Percentiles rank a stretch among this genome's conserved stretches.
phyloP scores from a whole-genome alignment of 2,329 filamentous ascomycete species.

The Sporothrix dimorphospora region DNA sequence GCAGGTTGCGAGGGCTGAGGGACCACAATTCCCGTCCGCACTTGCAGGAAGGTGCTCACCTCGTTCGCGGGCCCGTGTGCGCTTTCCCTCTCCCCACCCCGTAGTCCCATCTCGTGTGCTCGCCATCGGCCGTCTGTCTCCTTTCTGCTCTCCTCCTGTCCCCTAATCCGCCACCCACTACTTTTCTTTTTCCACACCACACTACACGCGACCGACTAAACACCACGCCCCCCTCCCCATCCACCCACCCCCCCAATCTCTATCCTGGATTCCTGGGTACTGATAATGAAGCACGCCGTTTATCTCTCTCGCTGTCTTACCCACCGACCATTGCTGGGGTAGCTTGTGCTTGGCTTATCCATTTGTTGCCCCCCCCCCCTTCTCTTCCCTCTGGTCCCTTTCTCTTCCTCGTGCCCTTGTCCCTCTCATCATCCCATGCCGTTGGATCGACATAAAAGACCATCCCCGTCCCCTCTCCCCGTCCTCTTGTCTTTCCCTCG shows the following conservation, averaged over 20 bases:
- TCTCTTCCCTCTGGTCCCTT: neutral
- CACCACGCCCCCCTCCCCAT: neutral
- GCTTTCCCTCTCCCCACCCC: neutral
- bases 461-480: neutral
- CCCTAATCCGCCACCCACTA: slow-evolving; percentile 16
- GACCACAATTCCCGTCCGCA: neutral
- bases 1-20: neutral
- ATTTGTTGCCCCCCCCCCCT: slow-evolving; percentile 6
- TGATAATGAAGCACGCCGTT: slow-evolving; percentile 6
- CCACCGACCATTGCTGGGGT: slow-evolving; percentile 18
- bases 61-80: neutral
- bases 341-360: slow-evolving; percentile 19
- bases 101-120: neutral
- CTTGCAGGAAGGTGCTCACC: slow-evolving; percentile 1
- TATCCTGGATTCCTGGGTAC: slow-evolving; percentile 13
- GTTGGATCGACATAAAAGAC: slow-evolving; percentile 31
- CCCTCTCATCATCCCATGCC: neutral
- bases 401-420: neutral
- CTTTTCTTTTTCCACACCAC: slow-evolving; percentile 1
- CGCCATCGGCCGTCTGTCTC: neutral
- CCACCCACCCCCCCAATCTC: slow-evolving; percentile 5
- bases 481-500: neutral
- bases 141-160: neutral
- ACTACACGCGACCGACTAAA: slow-evolving; percentile 13
- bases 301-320: neutral